Evolutionary conservation across 345 rosid genomes (phyloP), one percentile per base, ranked within the genome.

Genomic region (Limnanthes douglasii): DNA sequence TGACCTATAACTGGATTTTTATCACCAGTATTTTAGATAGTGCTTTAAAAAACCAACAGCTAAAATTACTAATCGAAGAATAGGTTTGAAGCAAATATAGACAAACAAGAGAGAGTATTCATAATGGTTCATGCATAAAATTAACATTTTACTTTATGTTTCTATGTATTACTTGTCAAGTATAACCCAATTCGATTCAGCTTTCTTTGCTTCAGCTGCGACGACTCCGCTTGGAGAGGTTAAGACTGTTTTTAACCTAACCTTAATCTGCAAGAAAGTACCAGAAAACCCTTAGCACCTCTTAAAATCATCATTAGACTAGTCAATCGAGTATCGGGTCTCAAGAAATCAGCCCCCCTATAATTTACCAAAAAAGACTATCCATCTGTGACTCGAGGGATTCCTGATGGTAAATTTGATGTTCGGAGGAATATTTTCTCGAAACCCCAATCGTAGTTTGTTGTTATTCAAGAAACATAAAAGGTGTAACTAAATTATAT

Each of bases 171-270:
- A 88, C 97, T 70, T 90, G 60, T 90, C 98, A 45, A 90, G 48
- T 39, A 90, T 70, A 19, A 90, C 96, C 98, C 98, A 90, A 34
- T 73, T 84, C 7, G 98, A 78, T 50, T 57, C 74, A 11, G 65
- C 71, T 56, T 51, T 78, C 58, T 77, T 84, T 18, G 88, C 72
- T 53, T 90, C 96, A 37, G 75, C 49, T 53, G 98, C 86, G 20
- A 84, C 94, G 14, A 75, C 65, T 46, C 98, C 98, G 41, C 62
- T 54, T 8, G 80, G 75, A 16, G 73, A 58, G 21, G 74, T 68
- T 38, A 74, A 68, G 17, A 90, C 82, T 51, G 84, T 62, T 60
- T 77, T 90, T 53, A 90, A 53, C 61, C 81, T 73, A 54, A 90
- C 73, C 65, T 80, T 80, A 46, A 90, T 68, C 98, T 90, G 74